Evolutionary conservation across 2,329 filamentous ascomycete species (phyloP).

Genomic region (Scolecobasidium constrictum): DNA sequence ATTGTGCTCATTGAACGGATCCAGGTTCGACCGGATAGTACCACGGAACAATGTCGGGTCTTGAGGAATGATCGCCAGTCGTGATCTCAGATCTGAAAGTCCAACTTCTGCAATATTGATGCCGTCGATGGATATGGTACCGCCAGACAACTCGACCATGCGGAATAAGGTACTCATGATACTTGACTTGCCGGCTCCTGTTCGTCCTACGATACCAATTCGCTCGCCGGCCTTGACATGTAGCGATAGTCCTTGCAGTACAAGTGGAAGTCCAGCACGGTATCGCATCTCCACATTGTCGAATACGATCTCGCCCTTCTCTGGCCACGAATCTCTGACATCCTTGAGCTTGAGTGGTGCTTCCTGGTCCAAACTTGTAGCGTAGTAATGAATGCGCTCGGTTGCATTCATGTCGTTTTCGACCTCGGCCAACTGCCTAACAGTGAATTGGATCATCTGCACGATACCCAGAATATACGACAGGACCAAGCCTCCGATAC

Average conservation of each 20-base stretch:
- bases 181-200: constrained; percentile 71
- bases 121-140: constrained; percentile 38
- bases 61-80: constrained; percentile 73
- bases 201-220: constrained; percentile 71
- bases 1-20: constrained; percentile 68
- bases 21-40: constrained; percentile 68
- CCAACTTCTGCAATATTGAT: constrained; percentile 59
- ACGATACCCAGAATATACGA: constrained; percentile 91
- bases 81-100: constrained; percentile 62
- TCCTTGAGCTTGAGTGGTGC: constrained; percentile 67
- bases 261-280: constrained; percentile 35
- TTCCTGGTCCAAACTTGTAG: constrained; percentile 76
- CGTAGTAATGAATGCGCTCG: constrained; percentile 85
- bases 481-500: constrained; percentile 76
- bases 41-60: constrained; percentile 76
- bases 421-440: constrained; percentile 86
- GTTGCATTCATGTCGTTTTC: constrained; percentile 98
- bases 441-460: constrained; percentile 91
- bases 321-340: constrained; percentile 69
- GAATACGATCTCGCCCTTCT: constrained; percentile 58
- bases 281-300: constrained; percentile 42
- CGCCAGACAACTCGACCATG: constrained; percentile 41
- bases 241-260: constrained; percentile 44
- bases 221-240: constrained; percentile 66
- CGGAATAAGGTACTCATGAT: constrained; percentile 79